Evolutionary conservation across 495 filamentous ascomycete genomes (phyloP).

Genomic region (Choiromyces venosus): DNA sequence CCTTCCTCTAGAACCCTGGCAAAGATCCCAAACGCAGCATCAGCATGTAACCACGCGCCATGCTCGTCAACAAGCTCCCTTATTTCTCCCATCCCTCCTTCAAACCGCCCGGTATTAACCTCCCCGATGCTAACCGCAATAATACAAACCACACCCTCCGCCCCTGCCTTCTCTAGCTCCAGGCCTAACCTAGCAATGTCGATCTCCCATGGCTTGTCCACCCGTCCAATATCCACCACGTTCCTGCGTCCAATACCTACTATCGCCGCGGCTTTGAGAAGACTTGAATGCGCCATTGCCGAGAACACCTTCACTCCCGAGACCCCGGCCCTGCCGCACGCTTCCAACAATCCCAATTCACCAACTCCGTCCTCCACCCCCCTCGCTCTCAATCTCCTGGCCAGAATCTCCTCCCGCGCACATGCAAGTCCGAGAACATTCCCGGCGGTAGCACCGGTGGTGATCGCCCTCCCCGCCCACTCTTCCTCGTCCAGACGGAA

Average conservation of each 20-base stretch:
- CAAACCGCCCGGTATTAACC: slow-evolving; percentile 86
- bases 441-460: slow-evolving; percentile 80
- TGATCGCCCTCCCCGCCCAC: slow-evolving; percentile 66
- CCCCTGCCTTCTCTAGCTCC: slow-evolving; percentile 48
- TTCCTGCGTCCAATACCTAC: slow-evolving; percentile 70
- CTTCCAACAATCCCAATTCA: slow-evolving; percentile 62
- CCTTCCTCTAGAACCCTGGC: slow-evolving; percentile 56
- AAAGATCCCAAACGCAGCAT: slow-evolving; percentile 86
- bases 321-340: slow-evolving; percentile 58
- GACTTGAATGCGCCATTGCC: slow-evolving; percentile 73
- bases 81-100: slow-evolving; percentile 62
- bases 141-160: slow-evolving; percentile 57
- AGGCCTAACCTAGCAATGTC: slow-evolving; percentile 59
- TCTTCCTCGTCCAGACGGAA: slow-evolving; percentile 52
- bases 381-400: slow-evolving; percentile 41
- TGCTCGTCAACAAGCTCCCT: slow-evolving; percentile 66
- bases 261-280: slow-evolving; percentile 74
- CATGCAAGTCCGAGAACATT: slow-evolving; percentile 79
- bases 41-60: slow-evolving; percentile 76
- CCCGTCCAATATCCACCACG: slow-evolving; percentile 55
- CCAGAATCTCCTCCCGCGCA: slow-evolving; percentile 63
- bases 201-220: slow-evolving; percentile 57
- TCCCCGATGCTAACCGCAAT: slow-evolving; percentile 76
- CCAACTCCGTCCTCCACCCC: slow-evolving; percentile 50
- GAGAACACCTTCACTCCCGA: slow-evolving; percentile 69